A percentile compares a stretch with the other conserved stretches of the same genome.
Conservation (phyloP, 495 filamentous ascomycete genomes). For the Neurospora discreta region DNA sequence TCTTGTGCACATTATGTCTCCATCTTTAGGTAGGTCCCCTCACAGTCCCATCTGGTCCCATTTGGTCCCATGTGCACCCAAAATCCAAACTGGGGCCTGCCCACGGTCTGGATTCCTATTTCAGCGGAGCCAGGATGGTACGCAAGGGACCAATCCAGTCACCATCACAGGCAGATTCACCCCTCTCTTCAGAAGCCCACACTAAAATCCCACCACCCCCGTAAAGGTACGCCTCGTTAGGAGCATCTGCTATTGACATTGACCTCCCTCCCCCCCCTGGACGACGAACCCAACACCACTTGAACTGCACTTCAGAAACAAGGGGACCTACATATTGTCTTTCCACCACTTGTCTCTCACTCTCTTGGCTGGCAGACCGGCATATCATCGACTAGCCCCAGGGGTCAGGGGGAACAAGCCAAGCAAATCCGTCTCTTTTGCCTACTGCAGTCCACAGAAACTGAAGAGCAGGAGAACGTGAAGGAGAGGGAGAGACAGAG, state of each 20-base stretch:
- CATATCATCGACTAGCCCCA: neutral
- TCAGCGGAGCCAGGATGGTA: slow-evolving; percentile 14
- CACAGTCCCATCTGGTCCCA: neutral
- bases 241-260: neutral
- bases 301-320: neutral
- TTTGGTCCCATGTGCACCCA: neutral
- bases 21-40: neutral
- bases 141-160: slow-evolving; percentile 10
- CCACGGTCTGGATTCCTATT: slow-evolving; percentile 10
- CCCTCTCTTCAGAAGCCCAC: neutral
- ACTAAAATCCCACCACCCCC: neutral
- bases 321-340: neutral
- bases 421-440: neutral
- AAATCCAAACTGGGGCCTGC: slow-evolving; percentile 1
- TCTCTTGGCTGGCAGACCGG: neutral
- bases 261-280: neutral
- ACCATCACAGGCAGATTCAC: neutral
- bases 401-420: neutral
- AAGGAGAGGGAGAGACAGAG: neutral
- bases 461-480: neutral
- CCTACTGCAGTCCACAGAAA: neutral
- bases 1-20: neutral
- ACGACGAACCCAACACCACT: neutral
- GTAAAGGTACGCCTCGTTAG: neutral
- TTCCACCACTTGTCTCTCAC: neutral